Conservation (phyloP, 768 basidiomycete genomes). For the Rhodosporidiobolus sp. region DNA sequence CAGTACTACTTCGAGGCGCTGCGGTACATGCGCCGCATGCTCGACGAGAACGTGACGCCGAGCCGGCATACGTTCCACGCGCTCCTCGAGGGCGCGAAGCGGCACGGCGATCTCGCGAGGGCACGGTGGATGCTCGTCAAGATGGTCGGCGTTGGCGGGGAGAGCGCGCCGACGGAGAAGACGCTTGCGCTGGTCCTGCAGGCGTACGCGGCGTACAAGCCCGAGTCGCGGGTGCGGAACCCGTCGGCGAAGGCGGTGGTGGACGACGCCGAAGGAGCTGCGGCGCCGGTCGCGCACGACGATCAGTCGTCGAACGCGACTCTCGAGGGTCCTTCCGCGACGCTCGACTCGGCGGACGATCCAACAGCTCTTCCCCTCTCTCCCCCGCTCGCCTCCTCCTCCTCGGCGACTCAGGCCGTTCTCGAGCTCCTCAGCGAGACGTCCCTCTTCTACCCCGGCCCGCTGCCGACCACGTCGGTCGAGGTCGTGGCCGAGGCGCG, state of each 20-base stretch:
- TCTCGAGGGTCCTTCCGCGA: neutral
- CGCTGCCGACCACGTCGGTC: constrained; percentile 29
- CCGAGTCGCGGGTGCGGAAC: neutral
- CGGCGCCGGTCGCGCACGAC: neutral
- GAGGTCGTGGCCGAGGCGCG: constrained; percentile 29
- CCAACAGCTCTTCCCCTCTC: neutral
- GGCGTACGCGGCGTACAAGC: constrained; percentile 33
- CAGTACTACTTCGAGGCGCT: constrained; percentile 67
- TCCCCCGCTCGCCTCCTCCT: neutral
- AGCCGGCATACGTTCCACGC: constrained; percentile 70
- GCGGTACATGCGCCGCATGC: constrained; percentile 79
- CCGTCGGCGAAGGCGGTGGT: no score
- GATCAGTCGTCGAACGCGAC: neutral
- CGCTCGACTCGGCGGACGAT: constrained; percentile 13
- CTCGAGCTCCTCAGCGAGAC: constrained; percentile 35
- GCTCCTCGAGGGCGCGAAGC: constrained; percentile 83
- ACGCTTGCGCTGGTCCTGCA: constrained; percentile 38
- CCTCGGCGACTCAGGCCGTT: constrained; percentile 4
- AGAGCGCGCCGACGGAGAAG: constrained; percentile 17
- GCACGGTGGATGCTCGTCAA: constrained; percentile 89
- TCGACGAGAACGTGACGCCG: constrained; percentile 60
- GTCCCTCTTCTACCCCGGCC: constrained; percentile 35
- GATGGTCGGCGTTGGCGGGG: constrained; percentile 56
- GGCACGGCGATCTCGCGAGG: constrained; percentile 74
- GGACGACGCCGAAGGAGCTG: neutral